Base-by-base conservation (phyloP, 73 alveolate genomes). In the Paraurostyla sp. region DNA sequence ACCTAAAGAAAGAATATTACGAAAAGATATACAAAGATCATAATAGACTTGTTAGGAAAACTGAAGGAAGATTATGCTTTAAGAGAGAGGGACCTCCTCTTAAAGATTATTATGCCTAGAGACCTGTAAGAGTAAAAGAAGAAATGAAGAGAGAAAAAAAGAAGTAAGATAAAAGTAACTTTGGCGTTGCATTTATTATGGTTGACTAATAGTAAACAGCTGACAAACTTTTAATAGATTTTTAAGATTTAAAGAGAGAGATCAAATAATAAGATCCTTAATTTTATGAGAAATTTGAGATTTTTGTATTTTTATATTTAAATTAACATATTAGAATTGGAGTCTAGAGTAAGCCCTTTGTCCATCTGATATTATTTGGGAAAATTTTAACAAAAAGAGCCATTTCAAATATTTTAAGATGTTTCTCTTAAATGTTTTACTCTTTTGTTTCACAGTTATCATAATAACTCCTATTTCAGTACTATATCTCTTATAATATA, bases 301-400 rank as follows among this genome's bases (percentile, higher is more conserved):
- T 69, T 13, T 38, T 35, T 41, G 84, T 69, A 69, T 9, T 33
- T 15, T 38, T 38, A 35, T 16, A 0, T 30, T 32, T 20, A 59
- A 86, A 36, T 41, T 69, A 69, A 36, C 3, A 9, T 38, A 16
- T 11, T 69, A 69, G 49, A 85, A 92, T 87, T 95, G 98, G 98
- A 60, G 78, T 49, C 81, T 95, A 30, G 91, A 91, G 71, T 81
- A 84, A 54, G 99, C 99, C 6, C 97, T 96, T 0, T 92, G 95
- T 25, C 99, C 99, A 2, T 91, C 97, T 20, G 97, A 95, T 81
- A 95, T 95, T 29, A 91, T 95, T 32, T 95, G 99, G 99, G 97
- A 93, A 84, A 92, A 93, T 80, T 90, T 95, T 13, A 94, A 89
- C 91, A 92, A 94, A 43, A 65, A 94, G 36, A 94, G 90, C 69